Evolutionary conservation across 164 flowering plant species (phyloP).

Genomic region (Brasenia schreberi): DNA sequence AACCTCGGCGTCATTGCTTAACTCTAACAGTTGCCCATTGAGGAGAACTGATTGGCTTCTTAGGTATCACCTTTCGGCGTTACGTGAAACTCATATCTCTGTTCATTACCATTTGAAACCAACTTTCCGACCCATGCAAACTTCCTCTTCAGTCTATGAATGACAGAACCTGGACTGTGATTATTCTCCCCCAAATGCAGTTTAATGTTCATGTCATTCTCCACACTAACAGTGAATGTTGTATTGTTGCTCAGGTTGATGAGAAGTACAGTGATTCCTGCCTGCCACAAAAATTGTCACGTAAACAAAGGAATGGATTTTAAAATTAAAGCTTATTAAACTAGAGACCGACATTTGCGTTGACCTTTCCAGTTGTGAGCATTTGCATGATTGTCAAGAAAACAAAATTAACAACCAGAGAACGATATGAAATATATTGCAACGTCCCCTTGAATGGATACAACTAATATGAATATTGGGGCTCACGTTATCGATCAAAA

Average conservation of each 20-base stretch:
- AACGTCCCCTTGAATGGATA: too few species aligned
- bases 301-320: slow-evolving; percentile 3
- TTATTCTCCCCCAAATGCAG: slow-evolving; percentile 4
- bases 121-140: slow-evolving; percentile 55
- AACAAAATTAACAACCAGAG: too few species aligned
- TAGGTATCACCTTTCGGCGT: slow-evolving; percentile 25
- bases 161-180: slow-evolving; percentile 16
- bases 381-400: too few species aligned
- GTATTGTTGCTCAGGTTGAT: slow-evolving; percentile 74
- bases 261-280: slow-evolving; percentile 58
- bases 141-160: slow-evolving; percentile 27
- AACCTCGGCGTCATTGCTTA: slow-evolving; percentile 22
- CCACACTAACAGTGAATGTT: slow-evolving; percentile 20
- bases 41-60: slow-evolving; percentile 30
- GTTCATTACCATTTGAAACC: slow-evolving; percentile 23
- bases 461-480: too few species aligned
- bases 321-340: neutral
- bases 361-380: too few species aligned
- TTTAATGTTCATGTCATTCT: slow-evolving; percentile 16
- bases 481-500: too few species aligned
- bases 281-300: slow-evolving; percentile 24
- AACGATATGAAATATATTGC: too few species aligned
- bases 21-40: slow-evolving; percentile 22
- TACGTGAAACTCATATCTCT: slow-evolving; percentile 29
- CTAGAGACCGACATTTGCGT: neutral